These are phyloP conservation scores for Aplosporella prunicola DNA, from an alignment of 2,329 filamentous ascomycete species.

Conservation along the genomic window DNA sequence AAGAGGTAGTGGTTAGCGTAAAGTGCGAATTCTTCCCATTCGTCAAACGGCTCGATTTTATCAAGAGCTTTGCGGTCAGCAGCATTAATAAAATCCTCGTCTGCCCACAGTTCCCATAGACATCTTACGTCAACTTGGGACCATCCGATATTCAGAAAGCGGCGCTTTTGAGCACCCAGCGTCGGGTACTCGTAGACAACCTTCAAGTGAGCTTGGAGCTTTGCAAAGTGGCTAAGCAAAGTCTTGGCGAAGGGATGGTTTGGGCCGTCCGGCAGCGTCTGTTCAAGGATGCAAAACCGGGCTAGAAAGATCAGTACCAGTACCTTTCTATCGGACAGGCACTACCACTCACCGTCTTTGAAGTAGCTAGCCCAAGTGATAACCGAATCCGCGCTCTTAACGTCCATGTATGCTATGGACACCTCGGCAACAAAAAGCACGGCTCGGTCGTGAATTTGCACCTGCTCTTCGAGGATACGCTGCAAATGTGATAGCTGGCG, in stretches of 20 bases:
- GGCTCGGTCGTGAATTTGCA: conserved; percentile 49
- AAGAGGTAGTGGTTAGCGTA: conserved; percentile 81
- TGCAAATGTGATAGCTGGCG: conserved; percentile 56
- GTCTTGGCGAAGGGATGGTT: conserved; percentile 76
- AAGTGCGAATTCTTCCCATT: conserved; percentile 89
- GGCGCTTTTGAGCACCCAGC: conserved; percentile 52
- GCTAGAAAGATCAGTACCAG: conserved; percentile 40
- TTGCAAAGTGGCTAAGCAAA: conserved; percentile 77
- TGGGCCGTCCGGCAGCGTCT: conserved; percentile 68
- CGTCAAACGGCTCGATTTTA: conserved; percentile 73
- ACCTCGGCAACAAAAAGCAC: conserved; percentile 84
- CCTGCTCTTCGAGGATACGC: conserved; percentile 46
- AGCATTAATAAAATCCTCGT: conserved; percentile 53
- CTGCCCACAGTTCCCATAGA: conserved; percentile 76
- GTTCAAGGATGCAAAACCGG: conserved; percentile 79
- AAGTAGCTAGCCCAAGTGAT: conserved; percentile 69
- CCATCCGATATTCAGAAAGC: conserved; percentile 67
- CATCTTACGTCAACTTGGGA: conserved; percentile 50
- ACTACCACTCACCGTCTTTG: conserved; percentile 49
- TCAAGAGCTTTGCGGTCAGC: conserved; percentile 56
- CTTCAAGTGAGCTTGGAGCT: conserved; percentile 68
- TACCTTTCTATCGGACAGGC: neutral
- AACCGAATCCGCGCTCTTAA: conserved; percentile 59
- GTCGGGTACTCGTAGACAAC: conserved; percentile 63
- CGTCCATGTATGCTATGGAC: conserved; percentile 83